Evolutionary conservation across 2,329 filamentous ascomycete species (phyloP).

Genomic region (Apiospora pterosperma): DNA sequence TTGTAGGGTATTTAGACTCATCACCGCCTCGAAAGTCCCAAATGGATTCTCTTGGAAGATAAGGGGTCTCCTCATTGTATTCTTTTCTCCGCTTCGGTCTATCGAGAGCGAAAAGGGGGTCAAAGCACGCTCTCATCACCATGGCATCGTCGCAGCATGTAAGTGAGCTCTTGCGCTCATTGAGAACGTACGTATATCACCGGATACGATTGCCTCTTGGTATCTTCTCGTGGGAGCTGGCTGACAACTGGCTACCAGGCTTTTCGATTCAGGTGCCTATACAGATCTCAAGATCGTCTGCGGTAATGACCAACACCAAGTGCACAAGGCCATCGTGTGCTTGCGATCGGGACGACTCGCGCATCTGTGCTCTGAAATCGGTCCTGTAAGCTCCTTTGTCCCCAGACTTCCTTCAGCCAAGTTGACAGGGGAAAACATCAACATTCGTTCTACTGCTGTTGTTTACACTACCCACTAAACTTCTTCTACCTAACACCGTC

Average conservation of each 20-base stretch:
- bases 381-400: not conserved
- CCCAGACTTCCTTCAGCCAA: too few relatives aligned
- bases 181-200: constrained; percentile 6
- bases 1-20: not conserved
- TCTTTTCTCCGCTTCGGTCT: not conserved
- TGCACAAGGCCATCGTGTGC: constrained; percentile 14
- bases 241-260: constrained; percentile 3
- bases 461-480: too few relatives aligned
- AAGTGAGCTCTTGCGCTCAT: constrained; percentile 10
- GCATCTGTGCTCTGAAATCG: not conserved
- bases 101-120: not conserved
- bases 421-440: too few relatives aligned
- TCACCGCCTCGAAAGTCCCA: not conserved
- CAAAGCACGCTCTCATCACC: not conserved
- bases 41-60: not conserved
- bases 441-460: too few relatives aligned
- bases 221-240: not conserved
- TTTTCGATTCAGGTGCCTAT: constrained; percentile 10
- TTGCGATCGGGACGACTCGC: constrained; percentile 8
- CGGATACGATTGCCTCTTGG: too few relatives aligned
- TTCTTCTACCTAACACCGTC: too few relatives aligned
- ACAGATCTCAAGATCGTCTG: constrained; percentile 12
- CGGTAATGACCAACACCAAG: constrained; percentile 11
- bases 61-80: not conserved
- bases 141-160: constrained; percentile 11